phyloP scores from a whole-genome alignment of 225 moss, liverwort and hornwort species.

The Anthoceros angustus region DNA sequence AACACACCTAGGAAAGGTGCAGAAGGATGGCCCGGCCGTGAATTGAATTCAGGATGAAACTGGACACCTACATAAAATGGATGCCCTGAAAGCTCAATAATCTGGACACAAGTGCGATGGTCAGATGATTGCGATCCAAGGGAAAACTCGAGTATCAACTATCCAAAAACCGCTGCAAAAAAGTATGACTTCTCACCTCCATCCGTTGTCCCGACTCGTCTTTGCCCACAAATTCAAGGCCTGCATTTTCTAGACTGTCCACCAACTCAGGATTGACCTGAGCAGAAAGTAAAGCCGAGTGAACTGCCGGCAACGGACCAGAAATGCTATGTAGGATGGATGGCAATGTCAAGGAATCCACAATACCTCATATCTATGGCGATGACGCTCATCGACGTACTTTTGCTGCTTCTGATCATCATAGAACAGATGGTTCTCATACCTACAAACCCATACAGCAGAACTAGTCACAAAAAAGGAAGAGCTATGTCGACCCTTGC shows the following conservation, averaged over 20 bases:
- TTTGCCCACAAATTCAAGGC: constrained; percentile 75
- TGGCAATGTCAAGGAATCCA: background rate
- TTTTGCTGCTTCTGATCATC: constrained; percentile 13
- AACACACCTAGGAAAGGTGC: constrained; percentile 61
- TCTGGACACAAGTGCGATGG: constrained; percentile 21
- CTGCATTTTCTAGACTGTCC: constrained; percentile 55
- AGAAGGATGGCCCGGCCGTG: constrained; percentile 80
- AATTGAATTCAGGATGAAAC: constrained; percentile 94
- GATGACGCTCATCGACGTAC: constrained; percentile 71
- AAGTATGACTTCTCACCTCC: constrained; percentile 34
- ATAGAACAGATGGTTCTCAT: constrained; percentile 17
- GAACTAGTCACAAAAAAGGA: background rate
- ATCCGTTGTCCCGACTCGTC: constrained; percentile 84
- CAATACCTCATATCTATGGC: constrained; percentile 79
- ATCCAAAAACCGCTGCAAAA: too few species aligned
- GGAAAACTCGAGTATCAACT: background rate
- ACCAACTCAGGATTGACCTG: constrained; percentile 99
- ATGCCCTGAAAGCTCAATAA: constrained; percentile 68
- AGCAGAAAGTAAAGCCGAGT: background rate
- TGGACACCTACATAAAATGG: constrained; percentile 87
- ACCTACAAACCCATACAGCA: constrained; percentile 19
- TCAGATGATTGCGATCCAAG: background rate
- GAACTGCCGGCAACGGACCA: background rate
- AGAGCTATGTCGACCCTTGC: too few species aligned
- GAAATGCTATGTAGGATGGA: background rate